These are phyloP conservation scores for Alternaria longipes DNA, from an alignment of 2,329 filamentous ascomycete genomes.

Conservation along the genomic window DNA sequence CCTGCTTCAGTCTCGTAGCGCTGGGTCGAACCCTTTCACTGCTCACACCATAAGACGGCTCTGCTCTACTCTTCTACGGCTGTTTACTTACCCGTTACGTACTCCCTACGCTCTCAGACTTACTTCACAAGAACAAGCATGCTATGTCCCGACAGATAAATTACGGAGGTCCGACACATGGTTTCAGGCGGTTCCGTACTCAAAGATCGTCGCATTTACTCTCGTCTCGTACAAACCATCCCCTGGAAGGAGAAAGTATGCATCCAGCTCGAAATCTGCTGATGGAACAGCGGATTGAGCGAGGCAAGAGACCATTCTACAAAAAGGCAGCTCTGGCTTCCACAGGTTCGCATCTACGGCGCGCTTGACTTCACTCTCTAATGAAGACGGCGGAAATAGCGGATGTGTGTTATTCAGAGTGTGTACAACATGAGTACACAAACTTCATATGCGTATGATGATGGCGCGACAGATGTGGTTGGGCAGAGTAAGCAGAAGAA, in stretches of 20 bases:
- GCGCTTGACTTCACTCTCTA: background rate
- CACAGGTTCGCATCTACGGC: background rate
- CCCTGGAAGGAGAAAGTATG: conserved; percentile 10
- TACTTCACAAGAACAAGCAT: no score
- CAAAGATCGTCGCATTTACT: conserved; percentile 52
- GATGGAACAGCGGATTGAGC: conserved; percentile 48
- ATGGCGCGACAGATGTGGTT: conserved; percentile 7
- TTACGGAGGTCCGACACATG: conserved; percentile 49
- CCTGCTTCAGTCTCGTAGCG: no score
- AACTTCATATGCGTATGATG: background rate
- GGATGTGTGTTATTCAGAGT: background rate
- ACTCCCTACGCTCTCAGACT: background rate
- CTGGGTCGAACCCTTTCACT: no score
- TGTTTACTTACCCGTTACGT: background rate
- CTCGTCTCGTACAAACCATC: conserved; percentile 49
- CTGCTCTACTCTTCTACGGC: no score
- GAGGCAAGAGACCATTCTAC: conserved; percentile 48
- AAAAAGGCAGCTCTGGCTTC: background rate
- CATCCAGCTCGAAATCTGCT: conserved; percentile 53
- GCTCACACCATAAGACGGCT: no score
- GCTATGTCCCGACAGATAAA: conserved; percentile 51
- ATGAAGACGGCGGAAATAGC: background rate
- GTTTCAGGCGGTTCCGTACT: conserved; percentile 48
- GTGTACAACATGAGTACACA: background rate
- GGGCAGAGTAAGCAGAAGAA: conserved; percentile 7